Evolutionary conservation across 140 eudicot species (phyloP).

Genomic region (Ambrosia hybrid): DNA sequence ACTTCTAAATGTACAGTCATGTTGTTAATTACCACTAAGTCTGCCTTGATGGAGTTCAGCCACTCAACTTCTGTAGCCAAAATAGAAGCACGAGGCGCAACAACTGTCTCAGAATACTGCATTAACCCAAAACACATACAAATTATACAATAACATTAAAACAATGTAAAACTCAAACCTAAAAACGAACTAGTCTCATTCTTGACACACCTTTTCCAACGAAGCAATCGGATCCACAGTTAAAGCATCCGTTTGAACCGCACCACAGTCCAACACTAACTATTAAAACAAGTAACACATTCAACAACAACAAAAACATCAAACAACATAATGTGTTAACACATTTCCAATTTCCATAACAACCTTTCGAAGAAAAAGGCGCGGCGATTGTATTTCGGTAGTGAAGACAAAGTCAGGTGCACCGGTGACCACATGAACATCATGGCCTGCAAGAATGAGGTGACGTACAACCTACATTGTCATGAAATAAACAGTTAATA

Average conservation of each 20-base stretch:
- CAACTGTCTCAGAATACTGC: conserved; percentile 92
- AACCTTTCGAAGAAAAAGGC: conserved; percentile 92
- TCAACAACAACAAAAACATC: conserved; percentile 9
- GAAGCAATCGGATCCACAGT: conserved; percentile 98
- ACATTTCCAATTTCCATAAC: background rate
- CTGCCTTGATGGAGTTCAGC: conserved; percentile 95
- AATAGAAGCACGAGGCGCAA: conserved; percentile 86
- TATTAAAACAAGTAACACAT: conserved; percentile 20
- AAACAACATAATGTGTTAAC: background rate
- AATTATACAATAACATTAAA: background rate
- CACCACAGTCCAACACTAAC: conserved; percentile 96
- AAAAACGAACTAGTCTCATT: background rate
- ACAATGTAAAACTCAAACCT: background rate
- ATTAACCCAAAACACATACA: conserved; percentile 25
- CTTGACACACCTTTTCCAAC: conserved; percentile 62
- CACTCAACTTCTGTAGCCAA: conserved; percentile 89
- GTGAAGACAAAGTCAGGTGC: conserved; percentile 97
- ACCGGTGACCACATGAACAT: conserved; percentile 94
- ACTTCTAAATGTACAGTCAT: conserved; percentile 2
- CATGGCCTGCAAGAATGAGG: conserved; percentile 90
- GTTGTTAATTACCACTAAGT: conserved; percentile 67
- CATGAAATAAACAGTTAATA: too few species aligned
- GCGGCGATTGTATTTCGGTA: conserved; percentile 83
- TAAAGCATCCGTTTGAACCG: conserved; percentile 99
- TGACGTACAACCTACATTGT: conserved; percentile 75